Percentiles rank a stretch among this genome's conserved stretches.
Conservation (phyloP, 2,329 filamentous ascomycete genomes). For the Chaetomium sp. region DNA sequence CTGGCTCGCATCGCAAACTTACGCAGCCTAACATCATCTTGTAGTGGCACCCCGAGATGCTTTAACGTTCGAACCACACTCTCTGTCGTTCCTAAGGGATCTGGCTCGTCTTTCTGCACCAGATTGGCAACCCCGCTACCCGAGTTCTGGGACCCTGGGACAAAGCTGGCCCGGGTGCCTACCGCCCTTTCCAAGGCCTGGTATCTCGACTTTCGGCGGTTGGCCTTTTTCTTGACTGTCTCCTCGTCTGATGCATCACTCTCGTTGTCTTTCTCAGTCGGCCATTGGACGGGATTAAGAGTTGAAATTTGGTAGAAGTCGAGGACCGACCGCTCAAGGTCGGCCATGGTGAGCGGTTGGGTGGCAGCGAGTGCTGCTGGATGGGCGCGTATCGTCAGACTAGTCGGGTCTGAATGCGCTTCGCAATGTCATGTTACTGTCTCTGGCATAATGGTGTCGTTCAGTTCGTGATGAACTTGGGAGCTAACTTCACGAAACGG, state of each 20-base stretch:
- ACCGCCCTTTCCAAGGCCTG: slow-evolving; percentile 74
- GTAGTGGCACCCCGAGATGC: slow-evolving; percentile 68
- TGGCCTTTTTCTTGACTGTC: slow-evolving; percentile 41
- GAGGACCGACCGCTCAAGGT: slow-evolving; percentile 69
- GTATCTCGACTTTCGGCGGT: slow-evolving; percentile 68
- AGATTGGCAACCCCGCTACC: slow-evolving; percentile 63
- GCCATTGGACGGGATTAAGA: slow-evolving; percentile 79
- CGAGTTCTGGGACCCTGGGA: slow-evolving; percentile 62
- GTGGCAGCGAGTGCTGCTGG: neutral
- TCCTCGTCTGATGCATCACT: slow-evolving; percentile 61
- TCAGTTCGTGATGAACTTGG: too few species aligned
- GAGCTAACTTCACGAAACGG: too few species aligned
- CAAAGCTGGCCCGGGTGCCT: slow-evolving; percentile 58
- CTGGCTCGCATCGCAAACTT: slow-evolving; percentile 30
- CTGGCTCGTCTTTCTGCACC: slow-evolving; percentile 85
- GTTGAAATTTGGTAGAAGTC: slow-evolving; percentile 84
- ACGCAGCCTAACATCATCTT: slow-evolving; percentile 76
- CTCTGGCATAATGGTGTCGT: too few species aligned
- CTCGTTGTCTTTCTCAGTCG: slow-evolving; percentile 70
- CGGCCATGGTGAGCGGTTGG: slow-evolving; percentile 44
- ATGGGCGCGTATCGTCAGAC: too few species aligned
- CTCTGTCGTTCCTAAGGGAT: slow-evolving; percentile 80
- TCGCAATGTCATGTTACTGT: too few species aligned
- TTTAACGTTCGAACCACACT: slow-evolving; percentile 79
- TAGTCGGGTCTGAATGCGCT: too few species aligned